These are phyloP conservation scores for Veloboletus limbatus DNA, from an alignment of 1,284 basidiomycete species.

Conservation along the genomic window DNA sequence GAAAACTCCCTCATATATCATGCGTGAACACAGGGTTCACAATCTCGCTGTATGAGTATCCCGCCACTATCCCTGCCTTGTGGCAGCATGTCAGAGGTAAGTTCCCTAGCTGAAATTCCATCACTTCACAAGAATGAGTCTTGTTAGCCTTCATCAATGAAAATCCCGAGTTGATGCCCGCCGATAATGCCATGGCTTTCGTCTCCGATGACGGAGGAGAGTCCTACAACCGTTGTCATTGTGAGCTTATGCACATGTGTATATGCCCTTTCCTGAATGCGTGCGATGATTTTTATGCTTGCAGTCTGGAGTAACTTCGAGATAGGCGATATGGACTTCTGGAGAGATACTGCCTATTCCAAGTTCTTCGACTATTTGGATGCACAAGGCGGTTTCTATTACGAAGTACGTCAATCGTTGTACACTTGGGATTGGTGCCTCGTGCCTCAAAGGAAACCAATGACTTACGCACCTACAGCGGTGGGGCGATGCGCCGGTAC, in stretches of 20 bases:
- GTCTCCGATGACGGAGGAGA: slow-evolving; percentile 78
- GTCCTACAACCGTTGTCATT: slow-evolving; percentile 86
- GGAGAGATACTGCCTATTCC: slow-evolving; percentile 78
- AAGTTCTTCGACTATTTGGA: slow-evolving; percentile 89
- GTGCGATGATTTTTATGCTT: not conserved
- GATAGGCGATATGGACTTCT: slow-evolving; percentile 81
- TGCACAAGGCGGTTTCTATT: slow-evolving; percentile 86
- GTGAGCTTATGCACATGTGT: slow-evolving; percentile 42
- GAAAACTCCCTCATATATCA: not conserved
- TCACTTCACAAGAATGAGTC: not conserved
- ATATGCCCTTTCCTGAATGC: not conserved
- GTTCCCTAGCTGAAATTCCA: slow-evolving; percentile 9
- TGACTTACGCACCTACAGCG: slow-evolving; percentile 40
- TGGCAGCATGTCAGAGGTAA: slow-evolving; percentile 75
- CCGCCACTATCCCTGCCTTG: slow-evolving; percentile 81
- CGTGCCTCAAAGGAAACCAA: too few relatives aligned
- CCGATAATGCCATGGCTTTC: slow-evolving; percentile 80
- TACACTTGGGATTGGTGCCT: not conserved
- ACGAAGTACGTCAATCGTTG: slow-evolving; percentile 51
- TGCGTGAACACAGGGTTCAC: slow-evolving; percentile 63
- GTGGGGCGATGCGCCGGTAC: slow-evolving; percentile 92
- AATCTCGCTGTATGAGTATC: slow-evolving; percentile 82
- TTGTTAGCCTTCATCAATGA: slow-evolving; percentile 68
- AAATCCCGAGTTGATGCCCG: slow-evolving; percentile 64
- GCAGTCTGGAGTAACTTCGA: slow-evolving; percentile 91